Conservation (phyloP, 2,329 filamentous ascomycete genomes). For the Phyllosticta capitalensis region DNA sequence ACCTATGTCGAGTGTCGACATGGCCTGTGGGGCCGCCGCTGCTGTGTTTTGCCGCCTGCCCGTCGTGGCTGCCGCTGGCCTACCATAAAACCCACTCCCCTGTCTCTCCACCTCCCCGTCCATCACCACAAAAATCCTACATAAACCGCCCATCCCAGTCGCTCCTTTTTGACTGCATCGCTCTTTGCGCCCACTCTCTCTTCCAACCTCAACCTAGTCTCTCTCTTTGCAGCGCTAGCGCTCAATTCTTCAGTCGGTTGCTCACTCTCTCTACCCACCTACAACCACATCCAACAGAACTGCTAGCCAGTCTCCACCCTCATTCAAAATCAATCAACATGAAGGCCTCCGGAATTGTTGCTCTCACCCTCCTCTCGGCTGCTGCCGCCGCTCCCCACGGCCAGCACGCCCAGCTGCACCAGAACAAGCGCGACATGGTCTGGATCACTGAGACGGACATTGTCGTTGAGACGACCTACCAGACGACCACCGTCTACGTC, state of each 20-base stretch:
- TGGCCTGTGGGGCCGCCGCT: background rate
- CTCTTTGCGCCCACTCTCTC: background rate
- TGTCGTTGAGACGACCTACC: conserved; percentile 24
- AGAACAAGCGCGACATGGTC: conserved; percentile 25
- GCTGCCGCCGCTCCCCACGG: conserved; percentile 22
- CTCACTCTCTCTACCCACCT: background rate
- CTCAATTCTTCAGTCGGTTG: background rate
- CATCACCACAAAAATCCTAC: background rate
- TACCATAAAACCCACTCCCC: background rate
- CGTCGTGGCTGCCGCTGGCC: background rate
- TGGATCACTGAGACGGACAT: conserved; percentile 23
- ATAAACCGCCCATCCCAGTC: background rate
- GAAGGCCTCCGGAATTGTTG: conserved; percentile 28
- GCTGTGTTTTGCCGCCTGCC: background rate
- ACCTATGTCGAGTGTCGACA: no score
- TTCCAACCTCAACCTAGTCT: conserved; percentile 4
- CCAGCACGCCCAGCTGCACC: background rate
- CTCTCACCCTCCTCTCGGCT: conserved; percentile 25
- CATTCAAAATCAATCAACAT: conserved; percentile 18
- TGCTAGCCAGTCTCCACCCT: conserved; percentile 5
- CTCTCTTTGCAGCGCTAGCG: conserved; percentile 5
- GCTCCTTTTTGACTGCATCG: background rate
- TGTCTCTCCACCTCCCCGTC: background rate
- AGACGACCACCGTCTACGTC: conserved; percentile 28
- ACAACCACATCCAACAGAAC: conserved; percentile 2